Conservation (phyloP, 179 eudicot species). For the Camellia oleifera region DNA sequence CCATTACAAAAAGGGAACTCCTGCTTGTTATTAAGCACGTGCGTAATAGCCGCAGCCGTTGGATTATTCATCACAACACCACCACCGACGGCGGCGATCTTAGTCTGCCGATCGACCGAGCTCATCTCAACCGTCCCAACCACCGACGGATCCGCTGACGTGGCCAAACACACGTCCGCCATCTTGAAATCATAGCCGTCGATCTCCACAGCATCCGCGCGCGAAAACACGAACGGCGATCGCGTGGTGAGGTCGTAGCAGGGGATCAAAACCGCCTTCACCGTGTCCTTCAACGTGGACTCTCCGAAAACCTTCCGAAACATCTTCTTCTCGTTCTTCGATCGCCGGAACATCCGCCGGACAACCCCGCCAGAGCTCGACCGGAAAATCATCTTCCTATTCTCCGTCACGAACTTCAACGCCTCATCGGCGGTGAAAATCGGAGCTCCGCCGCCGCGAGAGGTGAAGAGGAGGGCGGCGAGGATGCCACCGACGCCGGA, state of each 20-base stretch:
- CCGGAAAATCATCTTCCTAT: constrained; percentile 10
- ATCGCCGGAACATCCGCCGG: constrained; percentile 17
- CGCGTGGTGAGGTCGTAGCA: constrained; percentile 37
- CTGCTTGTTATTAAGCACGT: constrained; percentile 45
- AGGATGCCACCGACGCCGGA: constrained; percentile 44
- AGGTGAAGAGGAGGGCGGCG: constrained; percentile 35
- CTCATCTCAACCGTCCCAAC: constrained; percentile 22
- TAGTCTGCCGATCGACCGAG: constrained; percentile 29
- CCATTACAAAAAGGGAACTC: constrained; percentile 45
- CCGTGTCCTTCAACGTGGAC: constrained; percentile 37
- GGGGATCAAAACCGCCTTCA: constrained; percentile 43
- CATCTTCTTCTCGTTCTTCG: constrained; percentile 8
- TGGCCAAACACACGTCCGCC: constrained; percentile 40
- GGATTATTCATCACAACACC: constrained; percentile 48
- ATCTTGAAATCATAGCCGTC: constrained; percentile 47
- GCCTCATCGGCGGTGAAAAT: constrained; percentile 35
- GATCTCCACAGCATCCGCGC: constrained; percentile 46
- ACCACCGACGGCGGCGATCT: constrained; percentile 37
- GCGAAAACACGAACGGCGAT: constrained; percentile 41
- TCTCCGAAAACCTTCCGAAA: constrained; percentile 31
- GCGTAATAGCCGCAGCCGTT: constrained; percentile 47
- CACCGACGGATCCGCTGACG: constrained; percentile 18
- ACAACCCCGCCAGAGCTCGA: constrained; percentile 9
- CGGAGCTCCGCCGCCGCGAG: constrained; percentile 23
- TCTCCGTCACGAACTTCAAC: constrained; percentile 22